Conservation (phyloP, 2,329 filamentous ascomycete species). For the Pseudopithomyces maydicus region DNA sequence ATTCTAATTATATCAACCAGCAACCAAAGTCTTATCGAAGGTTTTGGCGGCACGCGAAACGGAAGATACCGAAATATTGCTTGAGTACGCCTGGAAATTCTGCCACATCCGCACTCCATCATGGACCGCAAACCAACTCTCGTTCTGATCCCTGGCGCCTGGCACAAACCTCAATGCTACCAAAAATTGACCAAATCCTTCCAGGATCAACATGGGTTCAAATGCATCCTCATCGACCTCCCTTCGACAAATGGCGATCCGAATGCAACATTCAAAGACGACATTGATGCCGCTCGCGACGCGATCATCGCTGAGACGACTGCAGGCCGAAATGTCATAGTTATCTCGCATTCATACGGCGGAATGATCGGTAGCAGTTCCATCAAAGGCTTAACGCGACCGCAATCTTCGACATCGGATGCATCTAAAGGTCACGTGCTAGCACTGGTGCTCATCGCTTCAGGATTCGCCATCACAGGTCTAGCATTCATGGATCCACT, state of each 20-base stretch:
- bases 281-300: conserved; percentile 13
- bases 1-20: too few species aligned
- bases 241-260: conserved; percentile 15
- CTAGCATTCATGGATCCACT: conserved; percentile 20
- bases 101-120: not conserved
- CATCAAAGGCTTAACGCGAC: conserved; percentile 49
- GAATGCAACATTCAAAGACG: conserved; percentile 20
- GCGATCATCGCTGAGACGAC: conserved; percentile 12
- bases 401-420: not conserved
- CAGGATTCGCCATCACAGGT: conserved; percentile 21
- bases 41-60: too few species aligned
- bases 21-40: too few species aligned
- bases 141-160: conserved; percentile 20
- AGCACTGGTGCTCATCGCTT: conserved; percentile 19
- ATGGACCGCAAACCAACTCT: conserved; percentile 1
- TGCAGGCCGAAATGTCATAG: conserved; percentile 47
- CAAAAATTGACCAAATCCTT: conserved; percentile 13
- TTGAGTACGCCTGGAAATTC: not conserved
- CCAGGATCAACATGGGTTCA: conserved; percentile 5
- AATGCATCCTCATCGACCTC: conserved; percentile 12
- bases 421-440: conserved; percentile 10
- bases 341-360: conserved; percentile 58
- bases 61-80: too few species aligned
- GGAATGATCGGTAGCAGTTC: conserved; percentile 55
- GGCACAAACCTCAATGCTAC: conserved; percentile 19